Evolutionary conservation across 2,329 filamentous ascomycete genomes (phyloP).

Genomic region (Shiraia sp.): DNA sequence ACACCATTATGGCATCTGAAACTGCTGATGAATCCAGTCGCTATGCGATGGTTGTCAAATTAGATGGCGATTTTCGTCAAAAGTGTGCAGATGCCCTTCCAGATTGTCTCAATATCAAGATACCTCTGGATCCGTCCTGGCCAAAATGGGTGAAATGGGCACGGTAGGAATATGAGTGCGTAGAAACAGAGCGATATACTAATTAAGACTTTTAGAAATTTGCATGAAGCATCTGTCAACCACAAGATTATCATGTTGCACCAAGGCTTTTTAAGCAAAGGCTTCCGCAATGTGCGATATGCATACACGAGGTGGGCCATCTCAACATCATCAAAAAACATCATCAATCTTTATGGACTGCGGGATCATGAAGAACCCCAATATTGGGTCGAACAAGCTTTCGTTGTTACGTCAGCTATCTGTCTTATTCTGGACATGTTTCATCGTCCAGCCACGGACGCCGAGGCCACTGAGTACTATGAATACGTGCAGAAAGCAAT

Average conservation of each 20-base stretch:
- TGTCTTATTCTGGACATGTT: constrained; percentile 35
- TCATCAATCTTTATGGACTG: constrained; percentile 44
- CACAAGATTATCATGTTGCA: constrained; percentile 55
- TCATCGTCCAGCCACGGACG: constrained; percentile 23
- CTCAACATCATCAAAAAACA: constrained; percentile 46
- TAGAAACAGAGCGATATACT: background rate
- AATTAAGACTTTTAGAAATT: constrained; percentile 12
- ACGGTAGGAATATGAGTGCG: constrained; percentile 10
- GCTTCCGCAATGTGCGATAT: constrained; percentile 49
- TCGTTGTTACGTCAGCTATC: constrained; percentile 35
- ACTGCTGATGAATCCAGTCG: constrained; percentile 37
- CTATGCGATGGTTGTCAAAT: constrained; percentile 47
- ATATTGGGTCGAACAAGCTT: constrained; percentile 48
- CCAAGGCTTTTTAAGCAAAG: constrained; percentile 48
- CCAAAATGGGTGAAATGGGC: constrained; percentile 49
- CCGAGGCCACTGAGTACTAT: constrained; percentile 28
- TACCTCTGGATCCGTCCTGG: constrained; percentile 43
- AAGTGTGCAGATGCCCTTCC: constrained; percentile 41
- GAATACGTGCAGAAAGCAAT: constrained; percentile 40
- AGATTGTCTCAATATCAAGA: constrained; percentile 37
- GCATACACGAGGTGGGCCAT: constrained; percentile 50
- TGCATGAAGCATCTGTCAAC: constrained; percentile 44
- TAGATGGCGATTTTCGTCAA: constrained; percentile 45
- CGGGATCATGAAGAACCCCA: constrained; percentile 46
- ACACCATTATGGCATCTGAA: constrained; percentile 41